Evolutionary conservation across 2,329 filamentous ascomycete genomes (phyloP).

Genomic region (Fusarium pseudoanthophilum): DNA sequence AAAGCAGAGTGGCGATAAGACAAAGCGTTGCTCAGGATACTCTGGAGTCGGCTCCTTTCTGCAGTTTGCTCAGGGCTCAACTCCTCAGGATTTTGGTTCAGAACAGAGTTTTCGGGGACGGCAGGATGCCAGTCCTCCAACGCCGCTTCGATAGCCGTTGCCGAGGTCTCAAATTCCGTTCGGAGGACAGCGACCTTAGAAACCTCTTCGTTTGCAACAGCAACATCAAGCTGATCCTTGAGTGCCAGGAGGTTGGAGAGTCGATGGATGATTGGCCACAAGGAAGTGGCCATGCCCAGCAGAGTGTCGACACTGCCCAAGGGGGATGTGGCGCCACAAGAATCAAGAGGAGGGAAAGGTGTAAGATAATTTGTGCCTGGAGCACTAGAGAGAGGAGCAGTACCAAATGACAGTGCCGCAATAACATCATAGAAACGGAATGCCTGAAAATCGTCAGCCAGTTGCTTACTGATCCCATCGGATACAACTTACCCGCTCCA

Average conservation of each 20-base stretch:
- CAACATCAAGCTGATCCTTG: constrained; percentile 62
- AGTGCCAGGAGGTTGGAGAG: constrained; percentile 65
- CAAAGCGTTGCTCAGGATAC: constrained; percentile 68
- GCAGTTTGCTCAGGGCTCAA: constrained; percentile 39
- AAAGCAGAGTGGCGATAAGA: constrained; percentile 69
- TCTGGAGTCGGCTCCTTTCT: constrained; percentile 59
- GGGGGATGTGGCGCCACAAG: constrained; percentile 57
- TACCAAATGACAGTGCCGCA: constrained; percentile 69
- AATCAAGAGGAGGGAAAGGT: constrained; percentile 59
- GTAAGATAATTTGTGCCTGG: constrained; percentile 59
- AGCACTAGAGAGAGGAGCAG: constrained; percentile 63
- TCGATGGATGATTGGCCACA: constrained; percentile 72
- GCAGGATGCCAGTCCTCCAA: constrained; percentile 66
- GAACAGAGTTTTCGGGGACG: constrained; percentile 53
- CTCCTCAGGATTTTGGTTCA: constrained; percentile 40
- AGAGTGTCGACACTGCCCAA: constrained; percentile 67
- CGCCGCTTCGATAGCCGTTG: constrained; percentile 65
- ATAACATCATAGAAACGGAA: constrained; percentile 75
- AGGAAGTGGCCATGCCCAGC: constrained; percentile 69
- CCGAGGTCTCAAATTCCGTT: constrained; percentile 62
- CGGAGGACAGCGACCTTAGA: constrained; percentile 60
- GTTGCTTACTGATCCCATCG: neutral
- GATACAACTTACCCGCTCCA: constrained; percentile 63
- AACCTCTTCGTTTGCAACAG: constrained; percentile 54
- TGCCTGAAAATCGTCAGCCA: constrained; percentile 54